Base-by-base conservation (phyloP, 2,329 filamentous ascomycete species). In the Clathrospora elynae region DNA sequence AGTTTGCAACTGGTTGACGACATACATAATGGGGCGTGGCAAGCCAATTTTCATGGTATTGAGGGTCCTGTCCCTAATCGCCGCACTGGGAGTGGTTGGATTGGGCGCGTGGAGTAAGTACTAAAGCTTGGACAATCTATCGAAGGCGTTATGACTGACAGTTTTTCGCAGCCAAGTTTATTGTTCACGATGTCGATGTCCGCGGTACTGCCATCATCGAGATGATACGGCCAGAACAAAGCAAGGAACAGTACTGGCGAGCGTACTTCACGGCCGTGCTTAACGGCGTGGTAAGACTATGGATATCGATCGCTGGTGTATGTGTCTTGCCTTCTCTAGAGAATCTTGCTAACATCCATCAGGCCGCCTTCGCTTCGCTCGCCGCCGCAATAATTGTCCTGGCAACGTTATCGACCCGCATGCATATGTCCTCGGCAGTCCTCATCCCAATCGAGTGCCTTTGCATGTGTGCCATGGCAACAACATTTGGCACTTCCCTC, bases 61-160 rank as follows among this genome's bases (percentile, higher is more conserved):
- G 34, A 53, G 63, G 51, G 40, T 49, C 12, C 37, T 65, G 31
- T 59, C 50, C 6, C 38, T 63, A 5, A 12, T 63, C 11, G 39
- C 58, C 28, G 52, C 55, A 6, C 24, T 60, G 25, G 59, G 23
- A 19, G 46, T 56, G 14, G 47, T 63, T 20, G 61, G 56, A 2
- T 24, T 63, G 38, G 56, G 58, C 7, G 52, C 50, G 16, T 66
- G 57, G 59, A 39, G 62, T 64, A 57, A 29, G 60, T 46, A 24
- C 13, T 31, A 5, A 11, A 18, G 6, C 5, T 12, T 22, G 9
- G 10, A 13, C 1, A 20, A 12, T 5, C 4, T 30, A 18, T 11
- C 5, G 10, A 11, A 11, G n/a, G n/a, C 4, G 3, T 16, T 4
- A 6, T 32, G 31, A 10, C 38, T 52, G 29, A 53, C 11, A 3